Percentiles rank a stretch among this genome's conserved stretches.
phyloP scores from a whole-genome alignment of 2,329 filamentous ascomycete genomes.

The Stemphylium beticola region DNA sequence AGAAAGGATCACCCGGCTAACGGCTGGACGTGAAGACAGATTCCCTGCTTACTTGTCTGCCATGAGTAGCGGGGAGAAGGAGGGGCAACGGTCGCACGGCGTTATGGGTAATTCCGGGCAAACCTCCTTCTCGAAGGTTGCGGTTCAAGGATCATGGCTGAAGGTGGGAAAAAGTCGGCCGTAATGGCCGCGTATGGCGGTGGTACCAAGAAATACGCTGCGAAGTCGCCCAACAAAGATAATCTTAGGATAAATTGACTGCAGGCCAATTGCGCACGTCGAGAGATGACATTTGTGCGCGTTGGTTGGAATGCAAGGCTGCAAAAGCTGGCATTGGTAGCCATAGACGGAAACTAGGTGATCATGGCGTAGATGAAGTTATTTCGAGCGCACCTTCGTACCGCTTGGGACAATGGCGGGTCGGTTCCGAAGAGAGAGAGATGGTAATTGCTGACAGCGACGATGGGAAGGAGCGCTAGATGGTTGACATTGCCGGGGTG shows the following conservation, averaged over 20 bases:
- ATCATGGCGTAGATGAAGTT: constrained; percentile 10
- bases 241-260: constrained; percentile 6
- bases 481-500: constrained; percentile 18
- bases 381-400: constrained; percentile 15
- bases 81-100: constrained; percentile 24
- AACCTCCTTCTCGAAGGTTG: constrained; percentile 31
- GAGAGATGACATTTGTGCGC: background rate
- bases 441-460: constrained; percentile 10
- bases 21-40: constrained; percentile 8
- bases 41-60: constrained; percentile 12
- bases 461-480: constrained; percentile 2
- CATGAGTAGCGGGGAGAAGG: constrained; percentile 14
- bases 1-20: constrained; percentile 17
- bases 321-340: constrained; percentile 3
- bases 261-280: background rate
- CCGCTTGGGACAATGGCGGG: constrained; percentile 15
- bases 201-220: background rate
- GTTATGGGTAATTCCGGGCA: constrained; percentile 24
- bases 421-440: constrained; percentile 12
- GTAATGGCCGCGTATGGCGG: constrained; percentile 26
- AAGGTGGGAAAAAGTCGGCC: background rate
- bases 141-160: constrained; percentile 28
- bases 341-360: constrained; percentile 5
- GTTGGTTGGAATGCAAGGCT: constrained; percentile 1
- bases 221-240: constrained; percentile 4